Evolutionary conservation across 2,329 filamentous ascomycete species (phyloP).

Genomic region (Aspergillus pseudoviridinutans): DNA sequence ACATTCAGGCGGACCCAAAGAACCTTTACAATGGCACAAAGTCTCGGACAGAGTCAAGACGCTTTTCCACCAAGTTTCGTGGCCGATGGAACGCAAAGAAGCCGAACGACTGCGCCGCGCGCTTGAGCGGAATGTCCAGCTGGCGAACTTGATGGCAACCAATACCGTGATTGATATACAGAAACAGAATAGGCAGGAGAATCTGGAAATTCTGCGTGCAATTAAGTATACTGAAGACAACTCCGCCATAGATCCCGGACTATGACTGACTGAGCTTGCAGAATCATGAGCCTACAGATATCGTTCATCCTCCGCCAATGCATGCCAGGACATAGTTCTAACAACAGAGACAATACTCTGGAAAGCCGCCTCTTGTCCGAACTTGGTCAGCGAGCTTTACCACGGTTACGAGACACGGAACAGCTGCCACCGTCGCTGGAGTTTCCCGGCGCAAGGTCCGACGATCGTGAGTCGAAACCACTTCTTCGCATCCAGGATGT

Average conservation of each 20-base stretch:
- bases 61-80: conserved; percentile 6
- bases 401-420: no score
- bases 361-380: not conserved
- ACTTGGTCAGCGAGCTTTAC: not conserved
- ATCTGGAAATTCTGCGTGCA: conserved; percentile 8
- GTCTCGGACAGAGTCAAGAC: not conserved
- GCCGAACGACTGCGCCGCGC: conserved; percentile 6
- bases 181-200: conserved; percentile 1
- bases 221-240: conserved; percentile 4
- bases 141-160: conserved; percentile 8
- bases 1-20: no score
- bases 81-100: conserved; percentile 10
- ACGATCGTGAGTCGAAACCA: no score
- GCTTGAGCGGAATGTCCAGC: conserved; percentile 10
- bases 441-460: no score
- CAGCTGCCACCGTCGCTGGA: no score
- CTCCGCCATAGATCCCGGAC: not conserved
- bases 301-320: not conserved
- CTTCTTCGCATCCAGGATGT: no score
- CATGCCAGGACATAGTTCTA: not conserved
- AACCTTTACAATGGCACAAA: not conserved
- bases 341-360: not conserved
- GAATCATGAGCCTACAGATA: conserved; percentile 6
- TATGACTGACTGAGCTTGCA: not conserved
- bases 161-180: conserved; percentile 4